These are phyloP conservation scores for Salicornia ramosissima DNA, from an alignment of 148 eudicot species.

Conservation along the genomic window DNA sequence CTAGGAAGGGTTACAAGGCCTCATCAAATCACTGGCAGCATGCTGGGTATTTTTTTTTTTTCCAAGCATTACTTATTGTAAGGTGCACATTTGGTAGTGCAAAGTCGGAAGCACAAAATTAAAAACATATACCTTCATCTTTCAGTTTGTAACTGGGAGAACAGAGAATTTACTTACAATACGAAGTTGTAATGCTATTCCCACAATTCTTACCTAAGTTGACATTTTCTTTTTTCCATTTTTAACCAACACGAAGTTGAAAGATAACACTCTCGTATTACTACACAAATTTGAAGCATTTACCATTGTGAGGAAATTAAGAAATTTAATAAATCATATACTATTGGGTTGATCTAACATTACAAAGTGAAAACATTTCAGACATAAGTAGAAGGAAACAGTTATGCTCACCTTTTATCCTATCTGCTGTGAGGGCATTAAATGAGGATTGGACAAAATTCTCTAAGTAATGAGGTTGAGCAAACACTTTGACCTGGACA, in stretches of 20 bases:
- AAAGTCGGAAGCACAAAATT: no score
- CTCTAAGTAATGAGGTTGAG: slow-evolving; percentile 77
- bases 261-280: background rate
- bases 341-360: background rate
- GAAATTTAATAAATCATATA: background rate
- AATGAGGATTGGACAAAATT: slow-evolving; percentile 89
- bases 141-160: no score
- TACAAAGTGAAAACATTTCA: background rate
- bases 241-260: background rate
- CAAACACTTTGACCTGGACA: slow-evolving; percentile 66
- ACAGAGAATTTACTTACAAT: no score
- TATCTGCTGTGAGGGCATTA: slow-evolving; percentile 78
- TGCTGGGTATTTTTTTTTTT: no score
- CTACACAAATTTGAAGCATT: background rate
- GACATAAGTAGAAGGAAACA: background rate
- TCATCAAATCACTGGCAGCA: no score
- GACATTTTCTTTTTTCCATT: background rate
- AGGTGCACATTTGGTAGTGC: no score
- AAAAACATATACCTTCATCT: no score
- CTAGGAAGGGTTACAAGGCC: no score
- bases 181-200: no score
- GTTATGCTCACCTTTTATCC: slow-evolving; percentile 38
- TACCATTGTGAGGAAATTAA: background rate
- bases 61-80: no score
- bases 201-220: background rate